Conservation (phyloP, 345 rosid species). For the Euphorbia tirucalli region DNA sequence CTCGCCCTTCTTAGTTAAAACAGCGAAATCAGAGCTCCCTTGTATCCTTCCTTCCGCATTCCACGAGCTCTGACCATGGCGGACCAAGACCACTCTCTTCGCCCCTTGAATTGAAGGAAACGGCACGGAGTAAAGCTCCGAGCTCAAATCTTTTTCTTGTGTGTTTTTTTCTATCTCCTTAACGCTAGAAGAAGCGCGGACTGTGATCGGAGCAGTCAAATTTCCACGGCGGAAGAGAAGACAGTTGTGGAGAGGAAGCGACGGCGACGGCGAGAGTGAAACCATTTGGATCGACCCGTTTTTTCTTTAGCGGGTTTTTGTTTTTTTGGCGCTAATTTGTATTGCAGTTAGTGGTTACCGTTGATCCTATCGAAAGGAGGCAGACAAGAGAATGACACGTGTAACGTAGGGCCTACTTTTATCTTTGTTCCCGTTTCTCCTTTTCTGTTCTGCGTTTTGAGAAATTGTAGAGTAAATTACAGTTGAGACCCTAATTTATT, state of each 20-base stretch:
- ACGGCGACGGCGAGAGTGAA: constrained; percentile 22
- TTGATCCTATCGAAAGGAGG: constrained; percentile 17
- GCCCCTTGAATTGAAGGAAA: constrained; percentile 51
- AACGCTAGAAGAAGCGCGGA: constrained; percentile 41
- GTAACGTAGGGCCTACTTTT: not conserved
- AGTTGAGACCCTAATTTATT: no score
- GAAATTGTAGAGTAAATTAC: no score
- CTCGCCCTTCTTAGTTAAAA: constrained; percentile 85
- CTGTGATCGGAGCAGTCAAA: constrained; percentile 10
- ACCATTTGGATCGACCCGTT: constrained; percentile 32
- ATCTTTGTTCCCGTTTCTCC: not conserved
- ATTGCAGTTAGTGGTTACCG: constrained; percentile 22
- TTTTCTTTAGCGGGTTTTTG: not conserved
- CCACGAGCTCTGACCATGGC: constrained; percentile 99
- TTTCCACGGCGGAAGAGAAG: constrained; percentile 21
- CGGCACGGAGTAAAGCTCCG: constrained; percentile 38
- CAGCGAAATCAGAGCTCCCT: constrained; percentile 87
- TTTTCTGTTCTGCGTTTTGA: not conserved
- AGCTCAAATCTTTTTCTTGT: constrained; percentile 21
- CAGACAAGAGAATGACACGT: constrained; percentile 8
- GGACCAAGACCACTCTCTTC: constrained; percentile 84
- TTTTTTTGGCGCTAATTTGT: constrained; percentile 21
- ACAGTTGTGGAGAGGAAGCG: constrained; percentile 30
- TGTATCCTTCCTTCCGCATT: constrained; percentile 89
- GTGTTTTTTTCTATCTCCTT: constrained; percentile 31